Conservation (phyloP, 208 protist species). For the Trichomonas vaginalis region DNA sequence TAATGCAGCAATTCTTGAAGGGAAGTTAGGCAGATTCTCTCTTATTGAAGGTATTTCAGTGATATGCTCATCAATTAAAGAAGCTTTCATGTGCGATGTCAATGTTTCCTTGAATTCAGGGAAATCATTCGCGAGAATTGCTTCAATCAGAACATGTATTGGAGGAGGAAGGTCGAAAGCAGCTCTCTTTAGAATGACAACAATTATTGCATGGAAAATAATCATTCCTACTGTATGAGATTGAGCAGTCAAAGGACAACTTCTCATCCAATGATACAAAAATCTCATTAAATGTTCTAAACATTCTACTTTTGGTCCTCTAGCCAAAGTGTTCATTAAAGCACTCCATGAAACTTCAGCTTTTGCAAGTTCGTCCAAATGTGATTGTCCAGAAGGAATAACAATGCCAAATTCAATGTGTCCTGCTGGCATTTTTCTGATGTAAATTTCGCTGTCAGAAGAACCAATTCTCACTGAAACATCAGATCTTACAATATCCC, state of each 20-base stretch:
- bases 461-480: background rate
- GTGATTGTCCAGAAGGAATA: background rate
- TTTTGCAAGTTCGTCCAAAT: background rate
- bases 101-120: background rate
- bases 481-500: background rate
- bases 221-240: background rate
- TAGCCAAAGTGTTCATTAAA: background rate
- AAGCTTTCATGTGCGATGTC: background rate
- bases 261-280: background rate
- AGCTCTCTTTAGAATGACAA: background rate
- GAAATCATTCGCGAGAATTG: background rate
- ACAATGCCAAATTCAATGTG: background rate
- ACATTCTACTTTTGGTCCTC: background rate
- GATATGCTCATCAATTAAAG: background rate
- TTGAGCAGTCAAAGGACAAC: background rate
- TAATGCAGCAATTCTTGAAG: background rate
- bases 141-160: background rate
- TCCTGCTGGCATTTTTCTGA: background rate
- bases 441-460: background rate
- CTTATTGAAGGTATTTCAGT: background rate
- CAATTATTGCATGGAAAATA: background rate
- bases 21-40: background rate
- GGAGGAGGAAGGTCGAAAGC: background rate
- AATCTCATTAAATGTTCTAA: background rate
- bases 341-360: background rate